phyloP scores from a whole-genome alignment of 2,329 filamentous ascomycete genomes.

The Arthrocladium fulminans region DNA sequence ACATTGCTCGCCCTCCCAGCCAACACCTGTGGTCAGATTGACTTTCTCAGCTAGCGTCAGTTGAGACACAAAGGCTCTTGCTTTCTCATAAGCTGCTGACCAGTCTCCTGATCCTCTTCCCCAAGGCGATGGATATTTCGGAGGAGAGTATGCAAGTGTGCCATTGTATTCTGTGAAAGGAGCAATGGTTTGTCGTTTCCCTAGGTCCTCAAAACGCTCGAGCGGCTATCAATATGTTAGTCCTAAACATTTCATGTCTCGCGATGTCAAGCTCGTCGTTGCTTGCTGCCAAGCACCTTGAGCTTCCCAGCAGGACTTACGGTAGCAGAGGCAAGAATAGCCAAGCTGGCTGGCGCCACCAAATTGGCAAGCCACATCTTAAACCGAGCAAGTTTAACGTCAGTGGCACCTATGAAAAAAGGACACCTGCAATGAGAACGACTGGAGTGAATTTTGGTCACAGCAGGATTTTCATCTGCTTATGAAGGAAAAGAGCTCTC shows the following conservation, averaged over 20 bases:
- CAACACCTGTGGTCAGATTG: conserved; percentile 84
- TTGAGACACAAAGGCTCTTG: conserved; percentile 69
- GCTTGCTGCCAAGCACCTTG: background rate
- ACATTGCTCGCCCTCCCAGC: conserved; percentile 62
- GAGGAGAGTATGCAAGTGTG: conserved; percentile 39
- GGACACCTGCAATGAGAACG: no score
- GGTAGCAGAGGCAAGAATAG: conserved; percentile 2
- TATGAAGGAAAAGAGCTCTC: background rate
- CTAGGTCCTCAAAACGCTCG: background rate
- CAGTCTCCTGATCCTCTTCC: conserved; percentile 65
- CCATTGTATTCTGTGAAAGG: conserved; percentile 6
- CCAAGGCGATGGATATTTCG: conserved; percentile 82
- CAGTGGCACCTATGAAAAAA: no score
- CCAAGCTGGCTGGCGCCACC: conserved; percentile 2
- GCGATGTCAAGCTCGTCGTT: background rate
- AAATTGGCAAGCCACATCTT: conserved; percentile 7
- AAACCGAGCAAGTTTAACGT: background rate
- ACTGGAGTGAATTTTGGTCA: no score
- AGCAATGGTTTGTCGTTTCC: conserved; percentile 6
- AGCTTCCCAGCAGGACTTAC: conserved; percentile 1
- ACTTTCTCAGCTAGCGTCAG: conserved; percentile 83
- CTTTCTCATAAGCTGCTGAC: conserved; percentile 66
- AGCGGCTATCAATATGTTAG: conserved; percentile 1
- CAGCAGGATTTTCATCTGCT: background rate
- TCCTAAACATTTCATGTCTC: background rate